Evolutionary conservation across 1,139 yeast species (phyloP), one percentile per base, ranked within the genome.

Genomic region (Pichiaceae sp.): DNA sequence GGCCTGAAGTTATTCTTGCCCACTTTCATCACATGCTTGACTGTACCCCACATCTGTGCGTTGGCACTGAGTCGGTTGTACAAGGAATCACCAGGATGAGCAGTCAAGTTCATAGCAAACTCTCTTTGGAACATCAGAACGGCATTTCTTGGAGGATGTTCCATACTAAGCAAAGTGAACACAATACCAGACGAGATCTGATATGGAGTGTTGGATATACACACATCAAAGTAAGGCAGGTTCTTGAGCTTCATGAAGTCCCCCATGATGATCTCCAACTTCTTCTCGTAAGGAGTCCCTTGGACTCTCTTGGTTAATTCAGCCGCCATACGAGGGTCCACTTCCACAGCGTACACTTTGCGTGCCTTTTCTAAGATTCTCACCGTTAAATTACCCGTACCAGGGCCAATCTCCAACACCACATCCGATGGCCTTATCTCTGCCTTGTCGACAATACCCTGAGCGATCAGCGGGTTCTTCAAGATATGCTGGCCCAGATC

Each of bases 301-400:
- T 87, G 96, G 19, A 93, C 97, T 67, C 99, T 81, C 59, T 91
- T 91, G 17, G 97, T 86, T 53, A 91, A 70, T 60, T 91, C 99
- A 0, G 97, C 97, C 3, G 97, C 98, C 99, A 91, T 91, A 64
- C 97, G 72, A 18, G 99, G 97, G 62, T 91, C 99, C 91, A 89
- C 89, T 65, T 91, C 99, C 37, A 85, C 94, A 0, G 98, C 98
- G 38, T 85, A 74, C 14, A 91, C 96, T 51, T 81, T 84, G 38
- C 86, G 71, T 1, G 97, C 97, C 57, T 87, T 83, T 50, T 91
- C 97, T 38, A 91, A 63, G 35, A 91, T 93, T 44, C 94, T 71
- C 28, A 91, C 95, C 0, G 99, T 93, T 62, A 91, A 70, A 56
- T 91, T 91, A 64, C 99, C 99, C 0, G 99, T 91, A 75, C 99